Evolutionary conservation across 208 protist genomes (phyloP), one percentile per base, ranked within the genome.

Genomic region (Porcisia deanei): DNA sequence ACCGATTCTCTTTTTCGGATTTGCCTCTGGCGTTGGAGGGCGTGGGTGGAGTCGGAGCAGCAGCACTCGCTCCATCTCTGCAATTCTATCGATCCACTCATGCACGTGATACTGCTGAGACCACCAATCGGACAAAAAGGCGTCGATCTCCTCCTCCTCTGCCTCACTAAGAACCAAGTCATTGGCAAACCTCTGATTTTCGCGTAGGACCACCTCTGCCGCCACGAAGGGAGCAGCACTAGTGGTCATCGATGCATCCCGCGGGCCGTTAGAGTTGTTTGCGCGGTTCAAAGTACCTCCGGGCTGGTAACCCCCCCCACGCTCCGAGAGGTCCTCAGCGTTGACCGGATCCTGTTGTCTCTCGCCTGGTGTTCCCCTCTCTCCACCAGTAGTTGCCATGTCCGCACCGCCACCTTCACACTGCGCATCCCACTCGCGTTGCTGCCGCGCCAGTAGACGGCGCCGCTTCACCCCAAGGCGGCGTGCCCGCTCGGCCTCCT

Each of bases 41-140:
- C 72, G 77, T n/a, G 74, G 82, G 71, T 79, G 70, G 85, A 94
- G 85, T 18, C 72, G 53, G 25, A 89, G 86, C 71, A 92, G 63
- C 77, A 98, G 81, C 63, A 97, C 89, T 0, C 88, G 86, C 76
- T 96, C 90, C 91, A 98, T 95, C 70, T 91, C 80, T 0, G 77
- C 85, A n/a, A 91, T 81, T 53, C 86, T 82, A 14, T 80, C 86
- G 10, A 83, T 82, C 73, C 94, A 83, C 37, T 78, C 69, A 53
- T 78, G 69, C 41, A 85, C 86, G 64, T 82, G 59, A 79, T 81
- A 78, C 83, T 91, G 58, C 76, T 76, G 77, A 81, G 76, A 45
- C 81, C 88, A 90, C 71, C 89, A 88, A 22, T 93, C 87, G 45
- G 88, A 73, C 71, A 92, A 81, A 66, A 92, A 79, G 54, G 85